Base-by-base conservation (phyloP, 441 rosid genomes). In the Bocquillonia castaneifolia region DNA sequence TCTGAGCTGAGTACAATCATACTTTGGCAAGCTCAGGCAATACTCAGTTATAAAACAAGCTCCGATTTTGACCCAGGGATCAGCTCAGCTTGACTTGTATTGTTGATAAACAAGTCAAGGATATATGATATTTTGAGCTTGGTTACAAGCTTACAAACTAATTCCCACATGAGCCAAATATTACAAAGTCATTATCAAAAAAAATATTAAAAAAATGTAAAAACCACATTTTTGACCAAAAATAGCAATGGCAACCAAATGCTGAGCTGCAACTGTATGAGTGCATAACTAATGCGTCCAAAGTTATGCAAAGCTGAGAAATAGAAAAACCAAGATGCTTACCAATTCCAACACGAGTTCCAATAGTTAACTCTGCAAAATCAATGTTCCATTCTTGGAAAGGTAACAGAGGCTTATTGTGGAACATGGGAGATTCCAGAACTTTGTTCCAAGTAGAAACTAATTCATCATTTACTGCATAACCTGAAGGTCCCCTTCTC, bases 281-380 rank as follows among this genome's bases (percentile, higher is more conserved):
- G 22, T 6, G 29, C 1, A 36, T 20, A 3, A 32, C 55, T 13
- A 47, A 8, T 14, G 32, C 3, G 31, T 52, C 15, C 34, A 64
- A 74, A 17, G 13, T 18, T 5, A 62, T 2, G 28, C 2, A 36
- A 1, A 36, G 32, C 36, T 6, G 9, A 57, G 20, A 55, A 36
- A 20, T 39, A 15, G 0, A 66, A 42, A 31, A 26, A 42, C 18
- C 34, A 42, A 29, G 31, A 31, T 28, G 65, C 82, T 85, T 84
- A 96, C 98, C 99, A 62, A 93, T 96, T 51, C 99, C 99, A 72
- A 96, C 99, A 65, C 99, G 98, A 75, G 92, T 88, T 57, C 97
- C 96, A 70, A 96, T 96, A 0, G 89, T 86, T 76, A 96, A 64
- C 72, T 96, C 99, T 13, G 97, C 88, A 80, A 86, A 96, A 79